Base-by-base conservation (phyloP, 2,329 filamentous ascomycete species). In the Botryotinia narcissicola region DNA sequence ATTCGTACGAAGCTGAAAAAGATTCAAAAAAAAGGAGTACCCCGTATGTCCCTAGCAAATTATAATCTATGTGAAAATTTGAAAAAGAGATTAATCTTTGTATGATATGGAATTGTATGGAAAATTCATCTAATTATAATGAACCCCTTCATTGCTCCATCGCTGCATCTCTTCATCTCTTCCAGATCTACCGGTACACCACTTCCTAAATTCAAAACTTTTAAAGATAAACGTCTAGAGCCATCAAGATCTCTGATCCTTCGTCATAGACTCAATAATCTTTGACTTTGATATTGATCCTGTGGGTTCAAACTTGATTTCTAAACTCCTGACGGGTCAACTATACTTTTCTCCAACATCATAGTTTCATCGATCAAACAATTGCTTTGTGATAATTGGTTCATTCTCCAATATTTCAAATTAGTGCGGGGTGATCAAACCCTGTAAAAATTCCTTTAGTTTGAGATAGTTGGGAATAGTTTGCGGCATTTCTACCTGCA, bases 381-480 rank as follows among this genome's bases (percentile, higher is more conserved):
- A 42, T 32, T 14, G 32, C 35, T 57, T 25, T 18, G 25, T 29
- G 12, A 42, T 42, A 6, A 68, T 68, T 68, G 66, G 48, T 3
- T 29, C 29, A 42, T 4, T 35, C 25, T 57, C 2, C 25, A 42
- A 54, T 16, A 22, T 68, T 67, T 8, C 64, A 42, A 25, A 9
- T 42, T 57, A 35, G 54, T 68, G 66, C 66, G 48, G 66, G 66
- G 35, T 67, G 46, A 54, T n/a, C 16, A 37, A 54, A 54, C 46
- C 46, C 22, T 68, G 20, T 64, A 51, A 37, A 51, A 51, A n/a
- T 6, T 18, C 3, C 29, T 67, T 67, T 51, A n/a, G 12, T n/a
- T 51, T 37, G 22, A 32, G 22, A 51, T 63, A 22, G 14, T 44
- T 63, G 25, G 25, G 35, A 61, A 40, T 61, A 40, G 59, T 18